Percentiles rank a stretch among this genome's conserved stretches.
Evolutionary conservation across 2,329 filamentous ascomycete genomes (phyloP).

Genomic region (Gaeumannomyces sp.): DNA sequence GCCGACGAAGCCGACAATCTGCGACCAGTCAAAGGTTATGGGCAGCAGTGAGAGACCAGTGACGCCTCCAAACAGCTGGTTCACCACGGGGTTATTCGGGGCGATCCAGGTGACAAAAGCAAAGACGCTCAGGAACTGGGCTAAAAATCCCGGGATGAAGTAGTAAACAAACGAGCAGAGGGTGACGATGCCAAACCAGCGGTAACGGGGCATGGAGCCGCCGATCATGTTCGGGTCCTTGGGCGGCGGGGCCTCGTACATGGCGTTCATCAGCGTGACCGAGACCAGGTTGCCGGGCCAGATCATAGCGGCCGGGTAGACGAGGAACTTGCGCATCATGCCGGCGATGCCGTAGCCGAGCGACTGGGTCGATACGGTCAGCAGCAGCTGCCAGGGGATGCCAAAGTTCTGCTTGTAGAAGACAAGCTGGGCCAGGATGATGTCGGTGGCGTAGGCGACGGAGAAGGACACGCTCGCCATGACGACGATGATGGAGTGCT

Average conservation of each 20-base stretch:
- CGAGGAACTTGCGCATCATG: conserved; percentile 58
- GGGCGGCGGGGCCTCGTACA: conserved; percentile 56
- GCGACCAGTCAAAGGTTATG: conserved; percentile 47
- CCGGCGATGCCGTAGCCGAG: conserved; percentile 65
- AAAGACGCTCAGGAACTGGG: conserved; percentile 41
- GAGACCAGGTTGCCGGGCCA: conserved; percentile 65
- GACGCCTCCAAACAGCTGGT: conserved; percentile 43
- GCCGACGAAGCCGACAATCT: conserved; percentile 61
- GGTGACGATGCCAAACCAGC: conserved; percentile 38
- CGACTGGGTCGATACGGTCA: conserved; percentile 63
- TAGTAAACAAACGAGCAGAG: conserved; percentile 42
- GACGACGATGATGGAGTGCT: conserved; percentile 61
- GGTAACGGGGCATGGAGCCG: conserved; percentile 55
- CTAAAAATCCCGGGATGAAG: conserved; percentile 46
- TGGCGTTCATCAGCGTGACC: conserved; percentile 62
- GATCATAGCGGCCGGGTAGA: conserved; percentile 65
- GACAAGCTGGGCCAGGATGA: conserved; percentile 62
- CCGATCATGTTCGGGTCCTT: conserved; percentile 49
- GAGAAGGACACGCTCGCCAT: conserved; percentile 68
- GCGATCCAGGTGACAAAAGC: conserved; percentile 41
- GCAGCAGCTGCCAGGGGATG: conserved; percentile 57
- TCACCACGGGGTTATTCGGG: conserved; percentile 39
- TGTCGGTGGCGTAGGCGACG: conserved; percentile 67
- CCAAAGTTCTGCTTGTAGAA: conserved; percentile 69
- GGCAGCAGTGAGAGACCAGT: conserved; percentile 35